Percentiles rank a stretch among this genome's conserved stretches.
Evolutionary conservation across 345 rosid species (phyloP).

Genomic region (Camelina hispida): DNA sequence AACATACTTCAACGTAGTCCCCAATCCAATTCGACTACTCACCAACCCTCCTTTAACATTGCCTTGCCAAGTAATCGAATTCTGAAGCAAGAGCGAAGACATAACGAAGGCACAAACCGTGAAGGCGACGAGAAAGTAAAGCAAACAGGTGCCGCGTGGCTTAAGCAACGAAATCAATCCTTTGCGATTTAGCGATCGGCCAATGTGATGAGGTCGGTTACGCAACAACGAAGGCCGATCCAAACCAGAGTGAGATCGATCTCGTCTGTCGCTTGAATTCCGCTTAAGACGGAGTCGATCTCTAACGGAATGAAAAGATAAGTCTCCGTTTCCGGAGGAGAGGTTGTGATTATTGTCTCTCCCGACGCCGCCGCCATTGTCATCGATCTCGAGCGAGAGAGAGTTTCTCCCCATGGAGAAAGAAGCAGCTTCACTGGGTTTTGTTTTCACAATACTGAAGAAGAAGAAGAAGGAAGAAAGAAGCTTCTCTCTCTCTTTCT

Average conservation of each 20-base stretch:
- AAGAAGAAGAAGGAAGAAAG: not conserved
- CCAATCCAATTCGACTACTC: slow-evolving; percentile 58
- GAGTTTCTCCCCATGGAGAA: slow-evolving; percentile 57
- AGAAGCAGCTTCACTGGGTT: slow-evolving; percentile 4
- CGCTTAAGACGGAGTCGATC: slow-evolving; percentile 73
- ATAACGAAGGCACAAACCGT: slow-evolving; percentile 72
- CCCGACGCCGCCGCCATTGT: slow-evolving; percentile 44
- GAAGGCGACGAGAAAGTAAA: slow-evolving; percentile 61
- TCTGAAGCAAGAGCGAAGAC: slow-evolving; percentile 79
- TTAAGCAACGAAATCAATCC: slow-evolving; percentile 56
- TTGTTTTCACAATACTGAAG: not conserved
- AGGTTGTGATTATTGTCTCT: slow-evolving; percentile 39
- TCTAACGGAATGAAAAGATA: slow-evolving; percentile 55
- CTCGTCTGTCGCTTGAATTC: slow-evolving; percentile 50
- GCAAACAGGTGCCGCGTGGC: slow-evolving; percentile 65
- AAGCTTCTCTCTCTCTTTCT: too few relatives aligned
- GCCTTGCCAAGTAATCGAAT: slow-evolving; percentile 75
- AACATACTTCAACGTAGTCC: slow-evolving; percentile 66
- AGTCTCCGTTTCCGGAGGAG: slow-evolving; percentile 39
- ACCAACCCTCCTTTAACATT: slow-evolving; percentile 47
- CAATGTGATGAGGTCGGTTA: slow-evolving; percentile 44
- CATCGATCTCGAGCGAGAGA: slow-evolving; percentile 52
- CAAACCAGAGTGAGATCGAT: slow-evolving; percentile 47
- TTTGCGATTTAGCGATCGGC: slow-evolving; percentile 59
- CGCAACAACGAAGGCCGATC: slow-evolving; percentile 56